Evolutionary conservation across 208 protist species (phyloP).

Genomic region (Crithidia expoeki): DNA sequence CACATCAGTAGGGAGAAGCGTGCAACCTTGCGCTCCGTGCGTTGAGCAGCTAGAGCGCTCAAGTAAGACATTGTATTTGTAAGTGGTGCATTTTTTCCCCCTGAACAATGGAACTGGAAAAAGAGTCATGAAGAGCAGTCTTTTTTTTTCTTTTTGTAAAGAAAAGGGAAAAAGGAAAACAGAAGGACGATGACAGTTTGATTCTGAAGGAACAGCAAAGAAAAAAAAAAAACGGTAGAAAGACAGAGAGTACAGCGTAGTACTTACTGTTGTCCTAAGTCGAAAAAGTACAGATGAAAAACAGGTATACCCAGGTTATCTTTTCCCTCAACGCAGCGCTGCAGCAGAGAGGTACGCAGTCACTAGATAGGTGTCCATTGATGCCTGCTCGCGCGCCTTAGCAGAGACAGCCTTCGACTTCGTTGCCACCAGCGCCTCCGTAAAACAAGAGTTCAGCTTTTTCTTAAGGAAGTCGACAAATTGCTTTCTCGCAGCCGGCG

Average conservation of each 20-base stretch:
- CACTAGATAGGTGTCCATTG: conserved; percentile 17
- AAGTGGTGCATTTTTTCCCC: neutral
- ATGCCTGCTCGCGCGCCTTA: conserved; percentile 20
- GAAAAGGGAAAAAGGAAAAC: neutral
- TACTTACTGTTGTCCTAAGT: neutral
- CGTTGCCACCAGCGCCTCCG: neutral
- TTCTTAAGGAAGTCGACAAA: conserved; percentile 11
- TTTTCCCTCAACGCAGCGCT: neutral
- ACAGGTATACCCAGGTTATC: too few relatives aligned
- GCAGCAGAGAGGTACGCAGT: conserved; percentile 4
- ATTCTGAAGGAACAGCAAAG: neutral
- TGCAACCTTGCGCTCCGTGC: too few relatives aligned
- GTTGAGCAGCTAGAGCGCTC: too few relatives aligned
- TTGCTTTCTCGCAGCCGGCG: neutral
- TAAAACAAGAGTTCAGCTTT: conserved; percentile 16
- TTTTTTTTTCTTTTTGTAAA: neutral
- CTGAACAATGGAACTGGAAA: neutral
- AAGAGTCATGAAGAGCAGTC: neutral
- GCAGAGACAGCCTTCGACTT: neutral
- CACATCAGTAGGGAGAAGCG: too few relatives aligned
- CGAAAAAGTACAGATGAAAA: neutral
- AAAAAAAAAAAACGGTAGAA: conserved; percentile 1
- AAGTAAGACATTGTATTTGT: too few relatives aligned
- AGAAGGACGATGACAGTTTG: neutral
- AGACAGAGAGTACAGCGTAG: neutral